Conservation (phyloP, 345 rosid species). For the Salix udensis region DNA sequence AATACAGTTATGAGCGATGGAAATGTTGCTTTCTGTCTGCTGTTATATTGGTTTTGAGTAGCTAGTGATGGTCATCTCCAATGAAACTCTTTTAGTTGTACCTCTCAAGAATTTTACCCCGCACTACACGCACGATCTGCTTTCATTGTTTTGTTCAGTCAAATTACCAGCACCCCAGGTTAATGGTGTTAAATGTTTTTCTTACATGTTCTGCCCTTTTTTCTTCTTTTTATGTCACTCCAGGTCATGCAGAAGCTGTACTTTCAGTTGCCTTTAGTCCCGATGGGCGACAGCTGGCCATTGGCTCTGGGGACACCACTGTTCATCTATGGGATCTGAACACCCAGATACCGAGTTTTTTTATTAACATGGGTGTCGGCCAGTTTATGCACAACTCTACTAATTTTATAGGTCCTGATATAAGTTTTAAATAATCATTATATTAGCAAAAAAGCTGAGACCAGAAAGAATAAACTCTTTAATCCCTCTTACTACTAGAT, state of each 20-base stretch:
- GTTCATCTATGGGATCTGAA: slow-evolving; percentile 93
- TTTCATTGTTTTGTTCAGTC: slow-evolving; percentile 3
- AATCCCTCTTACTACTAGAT: too few relatives aligned
- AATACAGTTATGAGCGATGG: not conserved
- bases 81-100: not conserved
- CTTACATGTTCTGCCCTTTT: slow-evolving; percentile 1
- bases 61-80: not conserved
- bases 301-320: slow-evolving; percentile 96
- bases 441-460: too few relatives aligned
- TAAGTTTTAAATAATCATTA: too few relatives aligned
- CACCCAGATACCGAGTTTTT: slow-evolving; percentile 40
- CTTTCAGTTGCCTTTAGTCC: slow-evolving; percentile 94
- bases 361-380: too few relatives aligned
- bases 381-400: too few relatives aligned
- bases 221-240: not conserved
- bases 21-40: not conserved
- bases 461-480: too few relatives aligned
- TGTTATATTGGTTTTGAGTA: not conserved
- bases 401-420: too few relatives aligned
- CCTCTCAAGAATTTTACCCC: not conserved
- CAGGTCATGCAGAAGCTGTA: slow-evolving; percentile 88
- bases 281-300: slow-evolving; percentile 83
- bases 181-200: not conserved
- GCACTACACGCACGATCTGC: not conserved
- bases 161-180: not conserved